A percentile compares a stretch with the other conserved stretches of the same genome.
phyloP scores from a whole-genome alignment of 257 asterid genomes.

The Scutellaria baicalensis region DNA sequence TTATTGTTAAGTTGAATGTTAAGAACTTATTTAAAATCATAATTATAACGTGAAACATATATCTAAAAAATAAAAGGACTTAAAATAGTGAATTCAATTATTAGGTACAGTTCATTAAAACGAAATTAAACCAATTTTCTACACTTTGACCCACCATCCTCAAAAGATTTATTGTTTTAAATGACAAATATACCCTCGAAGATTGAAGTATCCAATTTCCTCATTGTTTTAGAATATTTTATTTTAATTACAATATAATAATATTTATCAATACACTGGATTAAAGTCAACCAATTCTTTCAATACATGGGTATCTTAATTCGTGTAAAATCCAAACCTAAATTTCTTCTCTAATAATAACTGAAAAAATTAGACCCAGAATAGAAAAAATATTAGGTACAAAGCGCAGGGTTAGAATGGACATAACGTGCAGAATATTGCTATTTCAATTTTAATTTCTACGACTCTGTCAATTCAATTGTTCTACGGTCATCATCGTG shows the following conservation, averaged over 20 bases:
- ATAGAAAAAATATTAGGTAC: too few species aligned
- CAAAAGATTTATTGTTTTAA: too few species aligned
- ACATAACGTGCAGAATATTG: background rate
- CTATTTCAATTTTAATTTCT: background rate
- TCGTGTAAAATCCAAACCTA: background rate
- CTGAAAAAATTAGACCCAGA: background rate
- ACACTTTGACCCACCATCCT: conserved; percentile 7
- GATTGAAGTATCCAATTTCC: background rate
- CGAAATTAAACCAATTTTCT: background rate
- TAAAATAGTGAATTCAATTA: background rate
- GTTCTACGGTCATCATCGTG: background rate
- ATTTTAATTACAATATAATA: too few species aligned
- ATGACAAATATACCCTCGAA: background rate
- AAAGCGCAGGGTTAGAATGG: background rate
- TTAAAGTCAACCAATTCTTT: too few species aligned
- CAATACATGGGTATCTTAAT: too few species aligned
- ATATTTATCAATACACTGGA: too few species aligned
- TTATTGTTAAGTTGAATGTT: too few species aligned
- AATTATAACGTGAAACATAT: background rate
- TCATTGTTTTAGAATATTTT: too few species aligned
- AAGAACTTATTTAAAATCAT: background rate
- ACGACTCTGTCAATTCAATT: background rate
- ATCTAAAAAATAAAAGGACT: background rate
- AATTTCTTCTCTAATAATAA: background rate
- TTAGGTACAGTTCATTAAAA: background rate